Conservation (phyloP, 1,284 basidiomycete species). For the Cystobasidium pallidum region DNA sequence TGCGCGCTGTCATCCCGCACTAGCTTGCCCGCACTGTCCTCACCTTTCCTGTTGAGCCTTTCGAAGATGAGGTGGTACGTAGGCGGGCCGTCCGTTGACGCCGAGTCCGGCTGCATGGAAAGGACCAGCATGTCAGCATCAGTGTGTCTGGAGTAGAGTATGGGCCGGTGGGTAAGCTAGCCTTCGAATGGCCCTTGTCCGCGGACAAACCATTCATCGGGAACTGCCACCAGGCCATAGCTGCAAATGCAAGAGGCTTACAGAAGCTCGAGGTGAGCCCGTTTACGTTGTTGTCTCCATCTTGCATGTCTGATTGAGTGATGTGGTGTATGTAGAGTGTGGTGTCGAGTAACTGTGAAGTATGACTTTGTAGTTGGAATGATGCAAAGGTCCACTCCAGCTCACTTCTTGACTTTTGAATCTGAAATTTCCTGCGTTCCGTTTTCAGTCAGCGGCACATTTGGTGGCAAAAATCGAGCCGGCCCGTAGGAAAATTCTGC, state of each 20-base stretch:
- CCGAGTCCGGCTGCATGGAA: conserved; percentile 7
- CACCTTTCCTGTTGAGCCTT: conserved; percentile 41
- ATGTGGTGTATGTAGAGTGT: conserved; percentile 19
- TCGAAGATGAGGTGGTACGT: conserved; percentile 42
- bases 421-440: conserved; percentile 8
- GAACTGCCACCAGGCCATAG: background rate
- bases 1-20: background rate
- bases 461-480: conserved; percentile 11
- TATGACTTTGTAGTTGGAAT: background rate
- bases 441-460: background rate
- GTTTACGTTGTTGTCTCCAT: conserved; percentile 42
- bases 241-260: conserved; percentile 5
- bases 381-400: background rate
- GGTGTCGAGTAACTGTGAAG: background rate
- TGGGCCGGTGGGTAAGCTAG: background rate
- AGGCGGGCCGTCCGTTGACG: conserved; percentile 41
- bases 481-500: conserved; percentile 20
- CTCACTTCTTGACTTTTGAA: background rate
- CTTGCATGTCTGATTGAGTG: conserved; percentile 38
- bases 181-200: background rate
- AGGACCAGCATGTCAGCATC: background rate
- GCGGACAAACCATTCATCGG: background rate
- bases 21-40: background rate
- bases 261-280: conserved; percentile 38
- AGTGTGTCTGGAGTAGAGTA: background rate